Conservation (phyloP, 208 protist genomes). For the Vickermania ingenoplastis region DNA sequence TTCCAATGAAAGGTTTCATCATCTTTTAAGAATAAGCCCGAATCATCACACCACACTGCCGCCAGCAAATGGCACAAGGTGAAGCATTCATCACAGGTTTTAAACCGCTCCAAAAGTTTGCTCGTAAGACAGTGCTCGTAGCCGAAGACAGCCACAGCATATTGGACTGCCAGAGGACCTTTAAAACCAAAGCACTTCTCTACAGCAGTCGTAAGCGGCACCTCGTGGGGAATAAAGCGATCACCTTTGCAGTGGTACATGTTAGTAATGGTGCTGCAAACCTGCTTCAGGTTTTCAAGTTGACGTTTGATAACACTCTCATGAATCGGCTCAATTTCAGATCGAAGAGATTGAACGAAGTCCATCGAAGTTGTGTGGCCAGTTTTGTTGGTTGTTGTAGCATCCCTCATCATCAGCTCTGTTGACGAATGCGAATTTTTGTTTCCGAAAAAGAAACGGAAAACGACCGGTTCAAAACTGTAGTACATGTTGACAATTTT, state of each 20-base stretch:
- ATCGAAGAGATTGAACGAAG: not conserved
- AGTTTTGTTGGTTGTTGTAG: not conserved
- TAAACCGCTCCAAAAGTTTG: constrained; percentile 41
- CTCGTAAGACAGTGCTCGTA: constrained; percentile 60
- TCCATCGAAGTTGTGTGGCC: not conserved
- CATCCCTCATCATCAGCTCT: not conserved
- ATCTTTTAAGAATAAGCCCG: constrained; percentile 49
- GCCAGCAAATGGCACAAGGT: constrained; percentile 46
- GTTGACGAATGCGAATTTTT: constrained; percentile 21
- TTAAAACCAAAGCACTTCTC: constrained; percentile 70
- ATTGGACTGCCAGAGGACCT: constrained; percentile 32
- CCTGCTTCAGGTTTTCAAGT: constrained; percentile 72
- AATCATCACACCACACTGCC: constrained; percentile 75
- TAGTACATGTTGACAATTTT: constrained; percentile 74
- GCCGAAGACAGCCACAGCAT: constrained; percentile 68
- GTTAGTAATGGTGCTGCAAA: constrained; percentile 47
- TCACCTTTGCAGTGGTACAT: constrained; percentile 73
- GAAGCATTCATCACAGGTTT: constrained; percentile 48
- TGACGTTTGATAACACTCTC: constrained; percentile 46
- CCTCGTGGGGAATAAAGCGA: constrained; percentile 42
- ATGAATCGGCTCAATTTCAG: not conserved
- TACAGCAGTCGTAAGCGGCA: constrained; percentile 47
- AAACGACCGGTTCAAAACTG: constrained; percentile 43
- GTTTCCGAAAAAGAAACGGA: constrained; percentile 68
- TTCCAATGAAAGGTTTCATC: constrained; percentile 38